Base-by-base conservation (phyloP, 2,329 filamentous ascomycete genomes). In the Helotiales sp. region DNA sequence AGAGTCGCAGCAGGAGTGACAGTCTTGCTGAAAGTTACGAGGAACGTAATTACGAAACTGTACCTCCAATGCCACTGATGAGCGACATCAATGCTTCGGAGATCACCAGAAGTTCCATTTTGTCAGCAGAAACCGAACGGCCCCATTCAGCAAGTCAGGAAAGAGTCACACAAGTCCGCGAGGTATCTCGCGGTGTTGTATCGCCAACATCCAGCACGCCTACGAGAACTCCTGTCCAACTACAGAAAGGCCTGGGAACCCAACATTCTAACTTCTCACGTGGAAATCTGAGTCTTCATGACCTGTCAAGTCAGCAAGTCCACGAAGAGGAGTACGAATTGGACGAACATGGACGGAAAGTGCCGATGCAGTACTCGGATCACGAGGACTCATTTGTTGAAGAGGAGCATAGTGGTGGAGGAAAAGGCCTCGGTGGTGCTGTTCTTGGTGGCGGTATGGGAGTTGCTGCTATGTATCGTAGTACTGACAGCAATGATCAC, bases 11-110 rank as follows among this genome's bases (percentile, higher is more conserved):
- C 70, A 79, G 85, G 47, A 75, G 76, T 61, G 74, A 74, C 28
- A 80, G 79, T 57, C 82, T 82, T 67, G 77, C 77, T 0, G 84
- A 87, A 13, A 84, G 85, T 11, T 83, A 84, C 45, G 85, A 86
- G 6, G 82, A 86, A 30, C 75, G 72, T 67, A 82, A 78, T 71
- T 84, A 87, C 61, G 82, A 88, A 58, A 86, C 92, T 13, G 78
- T 80, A 5, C 91, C 93, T 6, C 92, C 92, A 6, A 93, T 97
- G 90, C 95, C 95, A 2, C 85, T 97, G 69, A 90, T 91, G 79
- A 97, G 94, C 79, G 92, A 93, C 64, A 87, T 97, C 65, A 91
- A 92, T 71, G 88, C 91, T 49, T 97, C 95, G 0, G 94, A 97
- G 61, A 80, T 97, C 64, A 98, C 95, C 0, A 86, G 95, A 73